These are phyloP conservation scores for Botrytis tulipae DNA, from an alignment of 2,329 filamentous ascomycete genomes.

Conservation along the genomic window DNA sequence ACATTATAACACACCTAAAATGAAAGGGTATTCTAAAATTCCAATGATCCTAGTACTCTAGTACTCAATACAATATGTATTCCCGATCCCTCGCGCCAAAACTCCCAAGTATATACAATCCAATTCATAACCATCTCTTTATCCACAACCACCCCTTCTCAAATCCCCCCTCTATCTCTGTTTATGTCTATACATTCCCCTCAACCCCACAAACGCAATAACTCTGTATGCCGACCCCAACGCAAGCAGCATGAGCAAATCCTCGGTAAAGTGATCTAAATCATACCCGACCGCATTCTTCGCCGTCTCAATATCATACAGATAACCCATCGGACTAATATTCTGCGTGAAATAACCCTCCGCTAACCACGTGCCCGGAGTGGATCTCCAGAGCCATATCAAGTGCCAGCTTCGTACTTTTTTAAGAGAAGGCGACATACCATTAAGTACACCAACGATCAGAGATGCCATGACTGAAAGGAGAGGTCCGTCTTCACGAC, in stretches of 20 bases:
- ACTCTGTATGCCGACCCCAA: slow-evolving; percentile 35
- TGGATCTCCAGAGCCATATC: slow-evolving; percentile 51
- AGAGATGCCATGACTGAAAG: slow-evolving; percentile 54
- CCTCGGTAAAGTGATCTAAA: slow-evolving; percentile 46
- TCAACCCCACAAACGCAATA: slow-evolving; percentile 45
- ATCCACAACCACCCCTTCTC: not conserved
- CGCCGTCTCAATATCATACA: slow-evolving; percentile 52
- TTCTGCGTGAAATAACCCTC: slow-evolving; percentile 56
- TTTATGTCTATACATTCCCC: slow-evolving; percentile 32
- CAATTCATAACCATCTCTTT: not conserved
- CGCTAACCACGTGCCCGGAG: slow-evolving; percentile 55
- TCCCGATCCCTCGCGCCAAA: not conserved
- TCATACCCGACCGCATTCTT: slow-evolving; percentile 46
- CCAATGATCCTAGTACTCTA: not conserved
- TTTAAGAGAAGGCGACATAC: slow-evolving; percentile 50
- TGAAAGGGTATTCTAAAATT: not conserved
- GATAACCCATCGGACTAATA: slow-evolving; percentile 47
- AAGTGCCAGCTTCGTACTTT: slow-evolving; percentile 47
- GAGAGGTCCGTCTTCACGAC: slow-evolving; percentile 56
- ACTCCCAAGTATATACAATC: not conserved
- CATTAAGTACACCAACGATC: slow-evolving; percentile 54
- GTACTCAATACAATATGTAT: not conserved
- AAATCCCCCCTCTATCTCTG: slow-evolving; percentile 26
- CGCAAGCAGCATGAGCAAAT: slow-evolving; percentile 45
- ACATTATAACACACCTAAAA: not conserved